These are phyloP conservation scores for Alnus glutinosa DNA, from an alignment of 306 rosid species.

Conservation along the genomic window DNA sequence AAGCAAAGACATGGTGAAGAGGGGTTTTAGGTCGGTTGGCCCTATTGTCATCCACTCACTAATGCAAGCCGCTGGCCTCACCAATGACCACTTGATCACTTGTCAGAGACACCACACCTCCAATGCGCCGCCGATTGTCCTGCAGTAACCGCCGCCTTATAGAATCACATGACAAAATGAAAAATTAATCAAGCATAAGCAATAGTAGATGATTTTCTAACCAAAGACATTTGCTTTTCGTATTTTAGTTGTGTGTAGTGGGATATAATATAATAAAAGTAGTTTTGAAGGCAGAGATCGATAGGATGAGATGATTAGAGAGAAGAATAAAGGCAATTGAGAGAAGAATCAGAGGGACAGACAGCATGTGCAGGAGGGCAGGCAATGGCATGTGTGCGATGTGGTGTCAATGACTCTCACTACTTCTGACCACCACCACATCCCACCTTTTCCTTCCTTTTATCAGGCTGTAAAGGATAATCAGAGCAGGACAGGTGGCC, in stretches of 20 bases:
- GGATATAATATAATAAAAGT: conserved; percentile 32
- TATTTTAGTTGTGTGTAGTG: conserved; percentile 30
- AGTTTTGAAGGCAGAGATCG: conserved; percentile 31
- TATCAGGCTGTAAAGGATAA: conserved; percentile 27
- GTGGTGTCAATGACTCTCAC: conserved; percentile 48
- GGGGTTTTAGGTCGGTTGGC: conserved; percentile 87
- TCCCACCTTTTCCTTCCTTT: conserved; percentile 28
- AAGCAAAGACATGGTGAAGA: conserved; percentile 89
- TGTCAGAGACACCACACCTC: conserved; percentile 70
- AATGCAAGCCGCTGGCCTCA: conserved; percentile 94
- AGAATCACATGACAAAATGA: conserved; percentile 31
- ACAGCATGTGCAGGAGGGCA: conserved; percentile 73
- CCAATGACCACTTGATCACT: conserved; percentile 84
- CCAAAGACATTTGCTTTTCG: background rate
- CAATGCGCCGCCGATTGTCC: conserved; percentile 56
- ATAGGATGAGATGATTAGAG: conserved; percentile 18
- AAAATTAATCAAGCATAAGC: background rate
- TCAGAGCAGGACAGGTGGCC: conserved; percentile 15
- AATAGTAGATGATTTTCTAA: background rate
- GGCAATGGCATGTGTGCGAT: conserved; percentile 72
- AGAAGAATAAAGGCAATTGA: conserved; percentile 31
- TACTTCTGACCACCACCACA: conserved; percentile 25
- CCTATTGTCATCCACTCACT: conserved; percentile 91
- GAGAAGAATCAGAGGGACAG: conserved; percentile 47
- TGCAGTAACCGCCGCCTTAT: conserved; percentile 25